Percentiles rank a stretch among this genome's conserved stretches.
Evolutionary conservation across 768 basidiomycete species (phyloP).

Genomic region (Kwoniella dendrophila): DNA sequence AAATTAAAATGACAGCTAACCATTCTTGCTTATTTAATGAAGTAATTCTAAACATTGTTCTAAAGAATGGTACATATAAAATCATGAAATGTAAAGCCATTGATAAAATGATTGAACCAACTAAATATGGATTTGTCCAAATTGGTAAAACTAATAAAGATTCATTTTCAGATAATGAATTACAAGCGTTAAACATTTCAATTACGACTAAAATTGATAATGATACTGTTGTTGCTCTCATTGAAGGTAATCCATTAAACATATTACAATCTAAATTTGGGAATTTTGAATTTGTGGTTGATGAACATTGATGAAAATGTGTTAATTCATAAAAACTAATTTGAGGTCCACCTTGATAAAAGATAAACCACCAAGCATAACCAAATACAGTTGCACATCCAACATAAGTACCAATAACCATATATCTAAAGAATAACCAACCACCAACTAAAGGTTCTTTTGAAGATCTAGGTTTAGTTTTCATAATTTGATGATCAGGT

Average conservation of each 20-base stretch:
- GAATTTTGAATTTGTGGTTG: too few relatives aligned
- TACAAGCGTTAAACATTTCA: conserved; percentile 60
- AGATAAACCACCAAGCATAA: conserved; percentile 99
- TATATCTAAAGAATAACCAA: conserved; percentile 95
- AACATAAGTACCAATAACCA: conserved; percentile 91
- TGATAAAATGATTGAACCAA: conserved; percentile 82
- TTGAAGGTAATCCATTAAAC: conserved; percentile 85
- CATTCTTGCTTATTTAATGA: conserved; percentile 94
- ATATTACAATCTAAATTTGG: conserved; percentile 92
- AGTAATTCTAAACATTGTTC: conserved; percentile 86
- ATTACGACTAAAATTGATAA: conserved; percentile 86
- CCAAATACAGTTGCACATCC: conserved; percentile 94
- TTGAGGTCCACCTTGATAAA: conserved; percentile 84
- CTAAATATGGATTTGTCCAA: conserved; percentile 93
- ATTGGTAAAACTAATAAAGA: conserved; percentile 81
- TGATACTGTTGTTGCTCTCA: conserved; percentile 90
- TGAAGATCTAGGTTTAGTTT: conserved; percentile 83
- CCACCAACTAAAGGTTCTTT: conserved; percentile 85
- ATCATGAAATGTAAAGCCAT: conserved; percentile 94
- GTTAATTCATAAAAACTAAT: conserved; percentile 95
- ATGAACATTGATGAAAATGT: conserved; percentile 89
- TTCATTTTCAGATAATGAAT: conserved; percentile 97
- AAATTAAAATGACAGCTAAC: conserved; percentile 86
- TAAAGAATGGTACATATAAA: conserved; percentile 93
- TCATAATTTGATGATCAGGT: conserved; percentile 91